A percentile compares a stretch with the other conserved stretches of the same genome.
Conservation (phyloP, 176 grass and related monocot species). For the Typha latifolia region DNA sequence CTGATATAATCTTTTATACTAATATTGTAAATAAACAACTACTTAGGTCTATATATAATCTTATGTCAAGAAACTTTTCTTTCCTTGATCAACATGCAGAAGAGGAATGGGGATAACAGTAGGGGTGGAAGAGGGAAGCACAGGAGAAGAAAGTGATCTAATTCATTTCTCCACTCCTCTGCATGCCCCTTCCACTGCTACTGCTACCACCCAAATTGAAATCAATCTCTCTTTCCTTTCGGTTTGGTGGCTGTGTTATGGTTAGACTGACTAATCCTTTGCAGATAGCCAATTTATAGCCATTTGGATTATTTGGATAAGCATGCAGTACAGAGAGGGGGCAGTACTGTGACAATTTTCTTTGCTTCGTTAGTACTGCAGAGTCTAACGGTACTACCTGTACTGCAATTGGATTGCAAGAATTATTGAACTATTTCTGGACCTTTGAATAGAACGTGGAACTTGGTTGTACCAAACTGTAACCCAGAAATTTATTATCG, state of each 20-base stretch:
- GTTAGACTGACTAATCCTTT: neutral
- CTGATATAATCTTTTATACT: too few relatives aligned
- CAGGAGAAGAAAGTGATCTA: slow-evolving; percentile 23
- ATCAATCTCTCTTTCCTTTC: neutral
- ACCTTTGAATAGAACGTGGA: too few relatives aligned
- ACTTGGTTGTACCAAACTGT: too few relatives aligned
- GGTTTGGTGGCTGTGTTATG: neutral
- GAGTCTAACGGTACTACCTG: neutral
- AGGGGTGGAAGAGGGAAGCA: slow-evolving; percentile 71
- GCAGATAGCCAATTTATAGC: neutral
- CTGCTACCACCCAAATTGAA: slow-evolving; percentile 27
- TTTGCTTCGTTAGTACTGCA: neutral
- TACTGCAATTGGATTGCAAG: neutral
- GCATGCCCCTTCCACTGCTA: slow-evolving; percentile 92
- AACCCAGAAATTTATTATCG: too few relatives aligned
- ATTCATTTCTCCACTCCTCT: slow-evolving; percentile 51
- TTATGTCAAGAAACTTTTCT: too few relatives aligned
- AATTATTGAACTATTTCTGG: neutral
- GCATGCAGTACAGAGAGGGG: neutral
- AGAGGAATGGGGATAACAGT: slow-evolving; percentile 10
- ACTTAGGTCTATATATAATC: too few relatives aligned
- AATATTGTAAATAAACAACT: too few relatives aligned
- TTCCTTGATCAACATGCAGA: neutral
- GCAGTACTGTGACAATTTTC: neutral
- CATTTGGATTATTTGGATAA: neutral